Evolutionary conservation across 2,329 filamentous ascomycete genomes (phyloP).

Genomic region (Penicillium thymicola): DNA sequence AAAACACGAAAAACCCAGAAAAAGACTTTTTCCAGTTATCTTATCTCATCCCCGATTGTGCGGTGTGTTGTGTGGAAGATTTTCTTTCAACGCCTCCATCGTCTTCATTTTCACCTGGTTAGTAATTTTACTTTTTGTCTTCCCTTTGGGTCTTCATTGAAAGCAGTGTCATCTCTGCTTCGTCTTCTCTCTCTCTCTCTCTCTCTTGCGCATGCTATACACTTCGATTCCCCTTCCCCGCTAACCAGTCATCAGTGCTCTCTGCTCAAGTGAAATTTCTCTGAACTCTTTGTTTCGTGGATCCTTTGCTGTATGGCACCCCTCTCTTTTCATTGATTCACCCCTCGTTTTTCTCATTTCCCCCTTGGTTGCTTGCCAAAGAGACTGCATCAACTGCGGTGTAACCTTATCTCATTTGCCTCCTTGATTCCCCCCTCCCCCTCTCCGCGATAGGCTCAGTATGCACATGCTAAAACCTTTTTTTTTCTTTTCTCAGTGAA

Average conservation of each 20-base stretch:
- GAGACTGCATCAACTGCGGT: constrained; percentile 14
- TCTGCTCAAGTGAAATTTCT: constrained; percentile 12
- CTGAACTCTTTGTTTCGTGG: constrained; percentile 18
- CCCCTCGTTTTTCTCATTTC: constrained; percentile 3
- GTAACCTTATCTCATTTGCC: constrained; percentile 9
- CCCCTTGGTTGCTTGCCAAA: constrained; percentile 7
- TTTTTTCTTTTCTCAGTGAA: constrained; percentile 48
- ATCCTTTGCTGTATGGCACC: constrained; percentile 11
- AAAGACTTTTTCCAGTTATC: constrained; percentile 27
- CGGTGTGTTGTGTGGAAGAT: constrained; percentile 32
- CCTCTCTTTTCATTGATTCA: constrained; percentile 7
- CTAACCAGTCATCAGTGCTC: constrained; percentile 6
- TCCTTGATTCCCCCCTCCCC: constrained; percentile 10
- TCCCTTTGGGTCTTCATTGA: constrained; percentile 1
- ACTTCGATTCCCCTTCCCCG: constrained; percentile 1
- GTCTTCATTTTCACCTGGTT: constrained; percentile 20
- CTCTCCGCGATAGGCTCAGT: constrained; percentile 1
- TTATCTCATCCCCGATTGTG: constrained; percentile 32
- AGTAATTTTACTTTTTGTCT: constrained; percentile 13
- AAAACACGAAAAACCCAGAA: constrained; percentile 43
- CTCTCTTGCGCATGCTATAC: not conserved
- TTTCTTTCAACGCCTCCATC: constrained; percentile 27
- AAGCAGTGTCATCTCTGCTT: not conserved
- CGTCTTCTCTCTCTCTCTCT: too few relatives aligned
- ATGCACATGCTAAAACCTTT: constrained; percentile 16